A percentile compares a stretch with the other conserved stretches of the same genome.
Evolutionary conservation across 345 rosid species (phyloP).

Genomic region (Lenwebbia sp.): DNA sequence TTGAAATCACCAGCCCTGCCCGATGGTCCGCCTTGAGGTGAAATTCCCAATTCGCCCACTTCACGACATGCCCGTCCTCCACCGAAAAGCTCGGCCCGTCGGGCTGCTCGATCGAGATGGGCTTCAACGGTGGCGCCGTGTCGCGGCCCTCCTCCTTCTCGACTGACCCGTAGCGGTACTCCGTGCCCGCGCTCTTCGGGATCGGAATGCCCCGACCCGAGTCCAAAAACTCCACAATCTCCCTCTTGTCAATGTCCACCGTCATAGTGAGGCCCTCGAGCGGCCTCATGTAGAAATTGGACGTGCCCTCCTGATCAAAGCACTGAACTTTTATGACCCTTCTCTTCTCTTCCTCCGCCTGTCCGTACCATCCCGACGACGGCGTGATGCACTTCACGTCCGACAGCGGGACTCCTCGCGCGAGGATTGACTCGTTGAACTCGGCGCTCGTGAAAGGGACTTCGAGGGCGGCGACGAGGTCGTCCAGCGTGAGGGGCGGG

Average conservation of each 20-base stretch:
- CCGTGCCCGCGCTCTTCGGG: constrained; percentile 63
- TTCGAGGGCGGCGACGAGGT: constrained; percentile 31
- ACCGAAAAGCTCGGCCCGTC: constrained; percentile 30
- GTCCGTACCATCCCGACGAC: constrained; percentile 73
- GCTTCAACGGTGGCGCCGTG: constrained; percentile 14
- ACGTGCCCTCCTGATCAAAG: constrained; percentile 55
- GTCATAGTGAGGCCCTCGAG: constrained; percentile 77
- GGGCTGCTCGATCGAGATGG: constrained; percentile 72
- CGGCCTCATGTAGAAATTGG: constrained; percentile 86
- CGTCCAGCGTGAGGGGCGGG: constrained; percentile 67
- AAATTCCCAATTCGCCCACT: constrained; percentile 90
- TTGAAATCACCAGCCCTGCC: constrained; percentile 59
- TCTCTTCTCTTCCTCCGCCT: constrained; percentile 33
- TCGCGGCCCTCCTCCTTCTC: background rate
- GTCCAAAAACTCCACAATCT: constrained; percentile 57
- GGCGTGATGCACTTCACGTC: constrained; percentile 55
- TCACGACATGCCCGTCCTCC: constrained; percentile 46
- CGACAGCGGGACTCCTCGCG: constrained; percentile 55
- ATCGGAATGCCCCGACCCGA: constrained; percentile 53
- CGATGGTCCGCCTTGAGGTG: constrained; percentile 73
- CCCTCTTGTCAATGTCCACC: constrained; percentile 47
- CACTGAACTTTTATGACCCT: constrained; percentile 76
- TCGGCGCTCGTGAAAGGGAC: constrained; percentile 50
- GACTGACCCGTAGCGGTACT: constrained; percentile 31
- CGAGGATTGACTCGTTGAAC: constrained; percentile 53